Conservation (phyloP, 2,329 filamentous ascomycete genomes). For the Helotiales sp. region DNA sequence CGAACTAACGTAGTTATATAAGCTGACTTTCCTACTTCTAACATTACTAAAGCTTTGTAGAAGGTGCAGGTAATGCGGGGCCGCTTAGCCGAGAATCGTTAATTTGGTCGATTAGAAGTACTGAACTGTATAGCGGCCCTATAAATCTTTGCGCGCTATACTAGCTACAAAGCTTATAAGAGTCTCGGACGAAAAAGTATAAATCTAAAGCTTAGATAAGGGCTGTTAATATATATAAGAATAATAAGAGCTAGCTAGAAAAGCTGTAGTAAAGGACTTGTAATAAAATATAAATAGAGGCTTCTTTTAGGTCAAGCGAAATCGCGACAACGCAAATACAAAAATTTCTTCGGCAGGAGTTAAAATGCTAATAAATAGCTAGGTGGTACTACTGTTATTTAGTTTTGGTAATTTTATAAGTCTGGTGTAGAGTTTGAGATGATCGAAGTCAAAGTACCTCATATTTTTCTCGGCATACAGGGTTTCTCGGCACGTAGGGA, state of each 20-base stretch:
- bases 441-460: conserved; percentile 17
- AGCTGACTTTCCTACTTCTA: too few relatives aligned
- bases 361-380: conserved; percentile 4
- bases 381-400: too few relatives aligned
- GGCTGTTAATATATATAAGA: conserved; percentile 9
- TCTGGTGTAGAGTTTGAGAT: conserved; percentile 9
- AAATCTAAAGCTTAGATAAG: conserved; percentile 10
- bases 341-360: conserved; percentile 9
- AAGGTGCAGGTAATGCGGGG: too few relatives aligned
- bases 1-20: too few relatives aligned
- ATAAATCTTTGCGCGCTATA: too few relatives aligned
- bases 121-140: too few relatives aligned
- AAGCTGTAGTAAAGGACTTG: conserved; percentile 9
- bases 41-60: too few relatives aligned
- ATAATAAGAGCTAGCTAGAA: conserved; percentile 15
- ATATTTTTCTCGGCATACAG: neutral
- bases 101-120: too few relatives aligned
- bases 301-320: conserved; percentile 12
- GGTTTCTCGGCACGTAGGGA: conserved; percentile 9
- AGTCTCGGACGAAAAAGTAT: conserved; percentile 1
- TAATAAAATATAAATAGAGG: conserved; percentile 7
- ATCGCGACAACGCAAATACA: conserved; percentile 11
- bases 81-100: too few relatives aligned
- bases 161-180: too few relatives aligned
- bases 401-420: too few relatives aligned